Base-by-base conservation (phyloP, 2,329 filamentous ascomycete genomes). In the Eutypa lata region DNA sequence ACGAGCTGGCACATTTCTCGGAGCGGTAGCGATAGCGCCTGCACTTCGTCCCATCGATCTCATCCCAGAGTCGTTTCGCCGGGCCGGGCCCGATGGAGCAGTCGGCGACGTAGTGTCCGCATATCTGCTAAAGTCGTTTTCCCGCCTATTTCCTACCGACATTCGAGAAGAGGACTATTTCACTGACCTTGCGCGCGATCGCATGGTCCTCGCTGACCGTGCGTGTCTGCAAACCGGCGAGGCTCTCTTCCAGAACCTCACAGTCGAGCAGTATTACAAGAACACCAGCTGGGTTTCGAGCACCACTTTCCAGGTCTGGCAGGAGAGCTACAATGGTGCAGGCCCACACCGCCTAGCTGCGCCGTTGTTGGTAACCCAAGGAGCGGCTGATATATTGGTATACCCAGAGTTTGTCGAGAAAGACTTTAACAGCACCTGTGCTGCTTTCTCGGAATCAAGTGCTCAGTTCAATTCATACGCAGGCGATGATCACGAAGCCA, bases 351-450 rank as follows among this genome's bases (percentile, higher is more conserved):
- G 51, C 0, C 50, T 65, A 11, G 62, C 62, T 0, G 59, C 50
- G 10, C 62, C 62, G 0, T 48, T 65, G 40, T 52, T 65, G 6
- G 57, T 65, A 5, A 53, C 64, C 13, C 62, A 64, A 42, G 62
- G 61, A 7, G 31, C 14, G 7, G 31, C 7, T 35, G 49, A 37
- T 46, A 40, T n/a, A n/a, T n/a, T n/a, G n/a, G n/a, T n/a, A n/a
- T n/a, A n/a, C n/a, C n/a, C n/a, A n/a, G n/a, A n/a, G n/a, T n/a
- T n/a, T n/a, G n/a, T n/a, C n/a, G n/a, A n/a, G n/a, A n/a, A n/a
- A n/a, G n/a, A n/a, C n/a, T n/a, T n/a, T n/a, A n/a, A n/a, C n/a
- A n/a, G n/a, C n/a, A n/a, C n/a, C n/a, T n/a, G n/a, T n/a, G n/a
- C n/a, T n/a, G n/a, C n/a, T n/a, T n/a, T n/a, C n/a, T n/a, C n/a